phyloP scores from a whole-genome alignment of 2,329 filamentous ascomycete species.

The Colletotrichum navitas region DNA sequence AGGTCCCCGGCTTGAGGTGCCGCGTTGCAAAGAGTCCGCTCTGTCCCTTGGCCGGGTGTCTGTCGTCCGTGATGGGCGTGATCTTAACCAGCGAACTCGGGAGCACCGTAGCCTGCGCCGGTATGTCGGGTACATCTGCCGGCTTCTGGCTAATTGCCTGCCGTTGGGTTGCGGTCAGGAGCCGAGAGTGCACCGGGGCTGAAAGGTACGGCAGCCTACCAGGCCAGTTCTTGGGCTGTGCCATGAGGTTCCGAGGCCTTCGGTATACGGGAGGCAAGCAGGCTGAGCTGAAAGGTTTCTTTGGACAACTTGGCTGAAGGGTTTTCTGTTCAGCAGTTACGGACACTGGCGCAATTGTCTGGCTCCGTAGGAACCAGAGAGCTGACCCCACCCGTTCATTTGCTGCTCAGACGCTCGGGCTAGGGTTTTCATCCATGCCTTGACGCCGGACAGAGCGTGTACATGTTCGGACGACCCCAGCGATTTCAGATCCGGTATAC shows the following conservation, averaged over 20 bases:
- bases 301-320: not conserved
- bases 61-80: slow-evolving; percentile 60
- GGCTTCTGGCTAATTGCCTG: slow-evolving; percentile 51
- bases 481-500: not conserved
- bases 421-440: slow-evolving; percentile 1
- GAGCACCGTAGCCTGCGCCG: slow-evolving; percentile 53
- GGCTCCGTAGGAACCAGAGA: not conserved
- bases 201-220: slow-evolving; percentile 64
- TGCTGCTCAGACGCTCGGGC: not conserved
- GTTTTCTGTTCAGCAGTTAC: not conserved
- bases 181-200: slow-evolving; percentile 61
- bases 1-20: slow-evolving; percentile 64
- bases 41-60: slow-evolving; percentile 71
- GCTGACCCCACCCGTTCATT: not conserved
- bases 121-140: slow-evolving; percentile 48
- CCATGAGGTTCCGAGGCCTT: not conserved
- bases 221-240: slow-evolving; percentile 70
- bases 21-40: slow-evolving; percentile 70
- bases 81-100: slow-evolving; percentile 67
- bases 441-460: too few species aligned
- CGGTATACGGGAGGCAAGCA: not conserved
- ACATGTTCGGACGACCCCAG: not conserved
- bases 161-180: slow-evolving; percentile 58
- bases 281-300: not conserved
- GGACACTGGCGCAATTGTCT: not conserved